Base-by-base conservation (phyloP, 306 rosid genomes). In the Ceratonia siliqua region DNA sequence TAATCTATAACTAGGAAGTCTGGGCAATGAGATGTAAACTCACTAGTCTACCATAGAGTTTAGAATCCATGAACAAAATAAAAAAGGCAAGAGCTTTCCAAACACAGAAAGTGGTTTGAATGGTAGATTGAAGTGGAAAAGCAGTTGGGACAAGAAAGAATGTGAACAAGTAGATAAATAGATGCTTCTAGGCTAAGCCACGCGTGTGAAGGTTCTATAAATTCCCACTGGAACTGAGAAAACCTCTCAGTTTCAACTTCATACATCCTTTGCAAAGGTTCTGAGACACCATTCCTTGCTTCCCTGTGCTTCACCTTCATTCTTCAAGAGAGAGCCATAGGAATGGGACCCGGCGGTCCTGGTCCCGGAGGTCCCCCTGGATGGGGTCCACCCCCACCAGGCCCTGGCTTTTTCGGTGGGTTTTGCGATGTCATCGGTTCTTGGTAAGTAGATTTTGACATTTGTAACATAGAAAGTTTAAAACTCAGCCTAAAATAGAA, bases 331-430 rank as follows among this genome's bases (percentile, higher is more conserved):
- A 30, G 53, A 77, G 52, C 8, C 25, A 12, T 2, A 49, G 63
- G 30, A 45, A 75, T 77, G 81, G 84, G 81, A 4, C 87, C 88
- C 0, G 85, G 81, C 0, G 90, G 90, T 1, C 87, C 79, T 2
- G 75, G 39, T 42, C 81, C 10, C 0, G 62, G 62, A 8, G 79
- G 82, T 41, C 81, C 83, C 0, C 83, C 87, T 0, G 87, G 83
- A 18, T 74, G 85, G 83, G 87, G 72, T 1, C 81, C 86, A 5
- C 83, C 81, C 0, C 83, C 81, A 2, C 64, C 45, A 20, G 59
- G 61, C 69, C 78, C 68, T 0, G 79, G 80, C 7, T 24, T 83
- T 42, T 85, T 81, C 21, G 80, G 88, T 35, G 92, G 88, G 17
- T 42, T 81, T 74, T 83, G 80, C 54, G 79, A 85, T 48, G 1